Evolutionary conservation across 2,329 filamentous ascomycete species (phyloP).

Genomic region (Calonectria montana): DNA sequence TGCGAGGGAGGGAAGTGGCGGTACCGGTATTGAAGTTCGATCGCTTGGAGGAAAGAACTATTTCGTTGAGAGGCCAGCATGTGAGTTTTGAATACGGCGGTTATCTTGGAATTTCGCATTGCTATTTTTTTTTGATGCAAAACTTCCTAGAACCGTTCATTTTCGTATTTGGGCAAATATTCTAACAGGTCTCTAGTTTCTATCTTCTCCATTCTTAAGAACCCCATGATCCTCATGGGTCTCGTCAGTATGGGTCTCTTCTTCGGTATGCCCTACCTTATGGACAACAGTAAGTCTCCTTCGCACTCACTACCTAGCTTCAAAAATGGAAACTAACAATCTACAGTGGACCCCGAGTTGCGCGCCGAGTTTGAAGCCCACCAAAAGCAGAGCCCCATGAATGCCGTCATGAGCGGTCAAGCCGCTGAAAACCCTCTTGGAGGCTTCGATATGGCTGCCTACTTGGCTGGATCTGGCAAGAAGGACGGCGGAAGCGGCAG

Average conservation of each 20-base stretch:
- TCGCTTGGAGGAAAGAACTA: constrained; percentile 76
- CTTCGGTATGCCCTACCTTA: constrained; percentile 92
- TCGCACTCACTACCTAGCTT: background rate
- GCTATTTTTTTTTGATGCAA: background rate
- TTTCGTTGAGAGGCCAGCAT: constrained; percentile 80
- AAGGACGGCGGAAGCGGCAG: constrained; percentile 49
- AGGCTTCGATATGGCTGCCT: constrained; percentile 72
- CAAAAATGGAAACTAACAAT: constrained; percentile 23
- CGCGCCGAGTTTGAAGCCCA: constrained; percentile 92
- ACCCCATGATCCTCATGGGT: constrained; percentile 96
- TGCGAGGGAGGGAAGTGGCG: constrained; percentile 52
- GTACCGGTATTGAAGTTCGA: constrained; percentile 69
- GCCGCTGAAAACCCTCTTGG: constrained; percentile 57
- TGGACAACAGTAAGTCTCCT: constrained; percentile 86
- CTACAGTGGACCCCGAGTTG: constrained; percentile 93
- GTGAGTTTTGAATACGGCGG: constrained; percentile 64
- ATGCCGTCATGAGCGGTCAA: constrained; percentile 61
- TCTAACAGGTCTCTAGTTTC: constrained; percentile 68
- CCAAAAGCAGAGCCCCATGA: constrained; percentile 80
- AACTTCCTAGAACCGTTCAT: too few relatives aligned
- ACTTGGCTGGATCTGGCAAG: constrained; percentile 67
- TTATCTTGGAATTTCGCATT: background rate
- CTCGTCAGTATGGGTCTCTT: constrained; percentile 85
- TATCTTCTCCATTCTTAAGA: constrained; percentile 86
- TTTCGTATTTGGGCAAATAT: background rate